A percentile compares a stretch with the other conserved stretches of the same genome.
These are phyloP conservation scores for Elymus sibiricus DNA, from an alignment of 176 grass and related monocot species.

Conservation along the genomic window DNA sequence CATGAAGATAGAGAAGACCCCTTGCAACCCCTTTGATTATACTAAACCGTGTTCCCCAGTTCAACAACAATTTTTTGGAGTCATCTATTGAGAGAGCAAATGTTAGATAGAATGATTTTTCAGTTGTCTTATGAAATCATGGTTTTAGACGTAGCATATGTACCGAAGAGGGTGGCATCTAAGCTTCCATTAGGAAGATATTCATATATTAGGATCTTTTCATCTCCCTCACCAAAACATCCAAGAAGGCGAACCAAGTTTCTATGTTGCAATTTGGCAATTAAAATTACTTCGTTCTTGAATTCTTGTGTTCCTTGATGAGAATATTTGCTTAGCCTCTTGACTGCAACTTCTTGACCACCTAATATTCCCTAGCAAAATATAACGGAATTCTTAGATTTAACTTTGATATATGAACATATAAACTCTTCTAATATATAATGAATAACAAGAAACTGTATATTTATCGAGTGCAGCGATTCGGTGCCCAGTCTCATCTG, in stretches of 20 bases:
- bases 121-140: background rate
- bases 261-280: slow-evolving; percentile 42
- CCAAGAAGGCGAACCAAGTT: slow-evolving; percentile 42
- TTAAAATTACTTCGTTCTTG: slow-evolving; percentile 24
- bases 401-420: background rate
- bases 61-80: background rate
- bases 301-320: slow-evolving; percentile 38
- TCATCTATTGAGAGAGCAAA: background rate
- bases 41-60: slow-evolving; percentile 40
- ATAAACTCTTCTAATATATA: background rate
- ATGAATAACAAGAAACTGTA: background rate
- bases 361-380: slow-evolving; percentile 18
- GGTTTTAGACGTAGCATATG: background rate
- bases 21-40: slow-evolving; percentile 45
- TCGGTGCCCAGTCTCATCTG: too few species aligned
- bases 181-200: slow-evolving; percentile 31
- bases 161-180: slow-evolving; percentile 32
- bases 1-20: slow-evolving; percentile 59
- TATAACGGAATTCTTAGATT: background rate
- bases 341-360: slow-evolving; percentile 36
- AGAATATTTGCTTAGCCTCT: slow-evolving; percentile 32
- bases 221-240: slow-evolving; percentile 31
- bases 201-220: slow-evolving; percentile 42
- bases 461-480: background rate
- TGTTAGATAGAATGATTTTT: background rate